Base-by-base conservation (phyloP, 2,329 filamentous ascomycete genomes). In the Parascedosporium putredinis region DNA sequence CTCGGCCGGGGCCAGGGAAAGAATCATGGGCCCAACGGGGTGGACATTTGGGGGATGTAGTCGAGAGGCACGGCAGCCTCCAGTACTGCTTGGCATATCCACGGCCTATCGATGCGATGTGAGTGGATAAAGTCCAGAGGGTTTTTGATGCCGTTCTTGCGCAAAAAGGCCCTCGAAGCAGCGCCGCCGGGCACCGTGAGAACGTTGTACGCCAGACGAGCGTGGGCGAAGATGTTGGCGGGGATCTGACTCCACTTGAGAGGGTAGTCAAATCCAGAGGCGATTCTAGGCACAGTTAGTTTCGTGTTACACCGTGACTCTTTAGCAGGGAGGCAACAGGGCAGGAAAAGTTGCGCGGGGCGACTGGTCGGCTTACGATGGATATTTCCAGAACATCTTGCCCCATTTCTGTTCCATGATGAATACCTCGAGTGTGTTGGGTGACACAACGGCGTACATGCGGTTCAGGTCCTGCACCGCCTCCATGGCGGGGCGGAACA, bases 1-100 rank as follows among this genome's bases (percentile, higher is more conserved):
- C n/a, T 57, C 50, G 0, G 72, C 61, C 0, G 67, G 55, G 2
- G 57, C 53, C 1, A 61, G 58, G 0, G 67, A 63, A 0, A 72
- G 58, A 0, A 74, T 55, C 6, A 78, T 74, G 0, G 75, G 74
- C 0, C 73, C 73, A 38, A 69, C 54, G 9, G 49, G 40, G 4
- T 53, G 55, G 18, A 61, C 54, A 20, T 61, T 57, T 2, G 53
- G 33, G 0, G 65, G 61, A 69, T 60, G 10, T 72, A 60, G 43
- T 72, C 68, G 3, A 60, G 47, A 0, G 71, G 69, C 3, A 59
- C 44, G 10, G 52, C 53, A 20, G 57, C 60, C 5, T 58, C 62
- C 1, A 53, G 51, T 8, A 61, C 52, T 2, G 57, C 55, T 47
- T 56, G 58, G 4, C 58, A 52, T 9, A 66, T 57, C 54, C 56